These are phyloP conservation scores for Phytophthora boehmeriae DNA, from an alignment of 352 stramenopile species.

Conservation along the genomic window DNA sequence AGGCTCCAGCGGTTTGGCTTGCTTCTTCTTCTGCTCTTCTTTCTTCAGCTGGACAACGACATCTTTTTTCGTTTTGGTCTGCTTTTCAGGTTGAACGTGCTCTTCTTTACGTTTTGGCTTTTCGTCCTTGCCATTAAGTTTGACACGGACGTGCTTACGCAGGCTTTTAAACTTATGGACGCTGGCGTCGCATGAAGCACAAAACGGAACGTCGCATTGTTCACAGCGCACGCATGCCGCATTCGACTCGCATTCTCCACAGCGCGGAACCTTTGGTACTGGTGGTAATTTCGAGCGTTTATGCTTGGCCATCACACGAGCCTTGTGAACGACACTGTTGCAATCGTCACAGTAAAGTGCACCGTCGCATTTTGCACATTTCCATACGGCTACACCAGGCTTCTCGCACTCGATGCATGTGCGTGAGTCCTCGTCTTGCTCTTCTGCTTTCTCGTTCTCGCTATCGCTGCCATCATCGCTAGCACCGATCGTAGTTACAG, in stretches of 20 bases:
- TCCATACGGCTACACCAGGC: slow-evolving; percentile 43
- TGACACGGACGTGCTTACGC: slow-evolving; percentile 46
- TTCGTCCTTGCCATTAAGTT: slow-evolving; percentile 5
- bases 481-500: slow-evolving; percentile 3
- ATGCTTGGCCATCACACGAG: slow-evolving; percentile 72
- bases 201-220: slow-evolving; percentile 68
- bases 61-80: neutral
- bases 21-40: slow-evolving; percentile 14
- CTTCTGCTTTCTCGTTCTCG: slow-evolving; percentile 4
- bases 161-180: slow-evolving; percentile 83
- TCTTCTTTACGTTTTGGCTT: slow-evolving; percentile 28
- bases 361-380: slow-evolving; percentile 63
- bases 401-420: slow-evolving; percentile 77
- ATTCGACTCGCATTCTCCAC: slow-evolving; percentile 57
- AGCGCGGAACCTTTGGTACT: slow-evolving; percentile 34
- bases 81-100: slow-evolving; percentile 4
- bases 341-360: slow-evolving; percentile 71
- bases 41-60: neutral
- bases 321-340: slow-evolving; percentile 55
- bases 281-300: slow-evolving; percentile 45
- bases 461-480: slow-evolving; percentile 9
- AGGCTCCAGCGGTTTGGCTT: slow-evolving; percentile 14
- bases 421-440: slow-evolving; percentile 27
- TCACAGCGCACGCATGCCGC: slow-evolving; percentile 49
- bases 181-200: slow-evolving; percentile 53